Evolutionary conservation across 129 eudicot species (phyloP), one percentile per base, ranked within the genome.

Genomic region (Arctium lappa): DNA sequence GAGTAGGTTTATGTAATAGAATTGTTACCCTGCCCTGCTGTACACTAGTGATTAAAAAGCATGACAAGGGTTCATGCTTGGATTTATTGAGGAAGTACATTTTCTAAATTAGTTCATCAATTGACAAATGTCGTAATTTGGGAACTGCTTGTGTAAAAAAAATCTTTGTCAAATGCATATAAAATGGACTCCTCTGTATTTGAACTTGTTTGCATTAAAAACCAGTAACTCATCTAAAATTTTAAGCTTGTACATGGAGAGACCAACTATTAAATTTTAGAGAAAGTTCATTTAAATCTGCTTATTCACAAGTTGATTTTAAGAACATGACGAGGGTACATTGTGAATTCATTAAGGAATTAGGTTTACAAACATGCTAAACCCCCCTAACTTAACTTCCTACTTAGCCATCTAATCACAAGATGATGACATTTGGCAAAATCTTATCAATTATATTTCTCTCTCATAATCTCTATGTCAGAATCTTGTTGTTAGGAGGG

Each of bases 31-130:
- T 22, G 6, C 71, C 71, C 27, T 66, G 32, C 32, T 66, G 34
- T 27, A 8, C 5, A 29, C 71, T 18, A 66, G 33, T 3, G 13
- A 29, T 22, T 18, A 1, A 56, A 66, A 66, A 66, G 5, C 79
- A 31, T 48, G 30, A 48, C 44, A 62, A 29, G 79, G 79, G 69
- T 76, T 62, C 42, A 50, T 53, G 79, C 30, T 31, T 76, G 79
- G 4, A 62, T 75, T 46, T 75, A 32, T 50, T 4, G 3, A 50
- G 44, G 60, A 31, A 48, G 5, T 32, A 36, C 69, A 6, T 74
- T 74, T 75, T 30, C 66, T 46, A 46, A 9, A 46, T 31, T 46
- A 44, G 50, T 46, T 44, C 33, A 75, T 37, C n/a, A 50, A 50
- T 50, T 50, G 7, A 48, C 37, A 75, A 18, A 30, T 75, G 13